Base-by-base conservation (phyloP, 139 green algal species). In the Pseudopediastrum boryanum region DNA sequence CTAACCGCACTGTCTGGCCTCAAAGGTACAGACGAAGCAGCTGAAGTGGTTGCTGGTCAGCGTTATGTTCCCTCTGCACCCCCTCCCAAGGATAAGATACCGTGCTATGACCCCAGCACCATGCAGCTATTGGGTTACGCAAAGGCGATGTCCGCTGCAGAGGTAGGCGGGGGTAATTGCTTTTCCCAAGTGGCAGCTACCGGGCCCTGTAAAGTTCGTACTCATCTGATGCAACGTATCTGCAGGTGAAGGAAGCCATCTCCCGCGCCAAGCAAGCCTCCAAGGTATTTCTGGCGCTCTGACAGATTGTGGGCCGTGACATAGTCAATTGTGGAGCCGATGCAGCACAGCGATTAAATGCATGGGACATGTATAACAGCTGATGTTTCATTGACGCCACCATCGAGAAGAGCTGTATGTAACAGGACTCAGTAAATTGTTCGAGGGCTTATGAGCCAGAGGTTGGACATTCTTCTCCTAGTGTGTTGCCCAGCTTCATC, bases 51-150 rank as follows among this genome's bases (percentile, higher is more conserved):
- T 3, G 75, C n/a, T 1, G 50, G 23, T 12, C 36, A 65, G 27
- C 29, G 16, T 1, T 70, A 76, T 19, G 31, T 27, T 19, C 65
- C 76, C 25, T 7, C 48, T 52, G 46, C 10, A 21, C 16, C 51
- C 23, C 6, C 35, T n/a, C 50, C 76, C 0, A 69, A 82, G 51
- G 64, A 82, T 36, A 61, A 70, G 16, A 70, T 82, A 25, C 51
- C 65, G 1, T 97, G 93, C 83, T 93, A 96, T 75, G 93, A 99
- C 69, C 96, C 96, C 5, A 90, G 85, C 54, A 98, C 87, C 4
- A 91, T 96, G 88, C 81, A 95, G 61, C 86, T 92, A 33, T 83
- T 98, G 33, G 95, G 95, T 41, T 85, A 91, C 46, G 71, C 94
- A 25, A 92, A 92, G 10, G 95, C 93, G 25, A 95, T 98, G 90